Base-by-base conservation (phyloP, 2,329 filamentous ascomycete genomes). In the Cucurbitaria berberidis region DNA sequence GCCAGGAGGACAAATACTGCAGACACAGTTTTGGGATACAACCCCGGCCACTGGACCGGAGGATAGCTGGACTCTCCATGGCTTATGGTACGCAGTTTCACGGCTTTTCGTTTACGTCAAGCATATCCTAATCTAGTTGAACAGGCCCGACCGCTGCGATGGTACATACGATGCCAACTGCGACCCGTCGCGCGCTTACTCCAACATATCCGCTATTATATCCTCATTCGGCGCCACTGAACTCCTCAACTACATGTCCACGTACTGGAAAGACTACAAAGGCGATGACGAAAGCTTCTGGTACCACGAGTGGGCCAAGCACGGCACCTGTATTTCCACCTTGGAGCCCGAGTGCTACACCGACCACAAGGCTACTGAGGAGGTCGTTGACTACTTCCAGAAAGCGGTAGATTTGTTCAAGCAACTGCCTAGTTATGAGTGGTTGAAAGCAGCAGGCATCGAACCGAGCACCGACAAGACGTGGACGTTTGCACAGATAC, bases 11-110 rank as follows among this genome's bases (percentile, higher is more conserved):
- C 84, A 89, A 57, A 76, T 92, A 39, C 80, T 91, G 4, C 84
- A 86, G 72, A 91, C 89, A 2, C 89, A 92, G 64, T 91, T 92
- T 76, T 92, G 89, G 89, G 89, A 92, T 67, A 83, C 85, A 0
- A 70, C 82, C 52, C 88, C 88, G 1, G 77, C 81, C 1, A 82
- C 85, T 3, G 88, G 89, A 0, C 88, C 89, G 2, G 75, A 74
- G 44, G 83, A 90, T 67, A 86, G 84, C 5, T 93, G 89, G 89
- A 91, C 88, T 1, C 82, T 91, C 35, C 89, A 91, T 67, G 88
- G 88, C 1, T 79, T 91, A 8, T 89, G 83, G 81, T 82, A 70
- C 34, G 74, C 15, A 3, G 13, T 34, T 59, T 43, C 26, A 24
- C 35, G 6, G 21, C 46, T 46, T 45, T 30, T 26, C 39, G 2